A percentile compares a stretch with the other conserved stretches of the same genome.
phyloP scores from a whole-genome alignment of 805 yeast genomes.

The Zygotorulaspora sp. region DNA sequence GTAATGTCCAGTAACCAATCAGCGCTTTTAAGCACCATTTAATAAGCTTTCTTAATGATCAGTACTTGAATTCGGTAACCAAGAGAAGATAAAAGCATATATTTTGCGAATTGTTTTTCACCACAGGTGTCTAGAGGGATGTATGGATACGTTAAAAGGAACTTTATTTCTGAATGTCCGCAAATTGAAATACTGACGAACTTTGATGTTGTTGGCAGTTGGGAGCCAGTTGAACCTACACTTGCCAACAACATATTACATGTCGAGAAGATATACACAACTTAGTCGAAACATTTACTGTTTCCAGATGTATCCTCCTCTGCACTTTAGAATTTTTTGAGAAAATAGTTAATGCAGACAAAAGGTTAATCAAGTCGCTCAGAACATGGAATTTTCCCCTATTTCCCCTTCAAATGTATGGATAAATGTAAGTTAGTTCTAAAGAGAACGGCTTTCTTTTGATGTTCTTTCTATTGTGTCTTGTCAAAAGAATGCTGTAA shows the following conservation, averaged over 20 bases:
- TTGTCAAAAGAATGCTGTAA: neutral
- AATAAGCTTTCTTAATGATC: neutral
- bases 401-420: no score
- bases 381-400: no score
- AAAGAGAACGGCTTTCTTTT: no score
- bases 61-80: neutral
- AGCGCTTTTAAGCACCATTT: neutral
- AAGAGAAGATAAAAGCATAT: constrained; percentile 1
- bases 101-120: neutral
- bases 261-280: neutral
- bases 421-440: no score
- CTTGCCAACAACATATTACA: neutral
- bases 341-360: neutral
- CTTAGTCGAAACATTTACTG: neutral
- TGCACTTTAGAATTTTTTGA: neutral
- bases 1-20: neutral
- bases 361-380: neutral
- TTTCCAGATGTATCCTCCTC: neutral
- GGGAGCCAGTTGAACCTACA: neutral
- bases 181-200: neutral
- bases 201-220: neutral
- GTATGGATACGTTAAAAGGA: neutral
- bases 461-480: neutral
- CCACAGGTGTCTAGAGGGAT: constrained; percentile 3
- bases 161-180: neutral